These are phyloP conservation scores for Aspergillus diversus DNA, from an alignment of 495 filamentous ascomycete species.

Conservation along the genomic window DNA sequence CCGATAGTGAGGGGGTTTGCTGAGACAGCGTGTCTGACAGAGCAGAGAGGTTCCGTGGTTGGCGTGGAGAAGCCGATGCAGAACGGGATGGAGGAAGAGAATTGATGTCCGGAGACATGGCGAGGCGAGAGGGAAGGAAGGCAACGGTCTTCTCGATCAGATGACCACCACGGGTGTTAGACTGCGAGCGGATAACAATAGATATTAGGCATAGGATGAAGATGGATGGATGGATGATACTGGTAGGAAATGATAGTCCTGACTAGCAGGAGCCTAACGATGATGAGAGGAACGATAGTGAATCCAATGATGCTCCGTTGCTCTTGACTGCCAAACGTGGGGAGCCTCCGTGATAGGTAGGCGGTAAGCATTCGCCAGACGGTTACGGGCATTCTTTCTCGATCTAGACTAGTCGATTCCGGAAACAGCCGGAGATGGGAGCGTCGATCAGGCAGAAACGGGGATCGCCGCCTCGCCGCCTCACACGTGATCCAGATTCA, in stretches of 20 bases:
- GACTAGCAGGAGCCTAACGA: neutral
- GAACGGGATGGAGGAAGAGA: conserved; percentile 69
- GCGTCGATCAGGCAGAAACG: conserved; percentile 3
- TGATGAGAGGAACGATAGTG: neutral
- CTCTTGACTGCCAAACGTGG: neutral
- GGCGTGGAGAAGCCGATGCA: conserved; percentile 45
- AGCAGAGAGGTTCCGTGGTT: conserved; percentile 34
- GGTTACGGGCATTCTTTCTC: conserved; percentile 1
- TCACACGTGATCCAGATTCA: conserved; percentile 11
- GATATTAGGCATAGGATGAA: neutral
- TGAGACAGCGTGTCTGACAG: conserved; percentile 20
- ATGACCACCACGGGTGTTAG: neutral
- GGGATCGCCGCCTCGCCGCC: neutral
- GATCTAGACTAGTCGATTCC: conserved; percentile 4
- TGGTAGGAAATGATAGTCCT: neutral
- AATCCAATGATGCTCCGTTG: neutral
- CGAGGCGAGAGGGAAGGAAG: neutral
- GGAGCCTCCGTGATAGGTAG: conserved; percentile 13
- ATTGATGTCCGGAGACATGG: conserved; percentile 74
- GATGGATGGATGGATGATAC: conserved; percentile 2
- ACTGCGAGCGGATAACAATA: neutral
- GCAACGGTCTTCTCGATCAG: neutral
- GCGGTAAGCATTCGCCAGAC: conserved; percentile 1
- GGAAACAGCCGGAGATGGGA: conserved; percentile 18
- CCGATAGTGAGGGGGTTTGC: conserved; percentile 18